Percentiles rank a stretch among this genome's conserved stretches.
Conservation (phyloP, 805 yeast genomes). For the Teunomyces kruisii region DNA sequence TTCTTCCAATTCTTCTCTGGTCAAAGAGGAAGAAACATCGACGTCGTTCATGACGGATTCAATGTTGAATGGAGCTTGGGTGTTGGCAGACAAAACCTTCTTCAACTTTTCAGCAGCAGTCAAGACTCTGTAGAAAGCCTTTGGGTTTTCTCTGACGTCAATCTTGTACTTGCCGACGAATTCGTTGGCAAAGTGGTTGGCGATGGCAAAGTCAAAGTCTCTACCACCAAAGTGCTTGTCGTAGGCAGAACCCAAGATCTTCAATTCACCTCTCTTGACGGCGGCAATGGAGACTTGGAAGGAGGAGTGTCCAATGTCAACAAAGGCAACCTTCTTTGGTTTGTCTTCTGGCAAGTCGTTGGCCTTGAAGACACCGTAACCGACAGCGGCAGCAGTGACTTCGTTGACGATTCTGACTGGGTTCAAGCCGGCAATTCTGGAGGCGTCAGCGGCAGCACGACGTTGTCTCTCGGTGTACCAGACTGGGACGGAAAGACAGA, state of each 20-base stretch:
- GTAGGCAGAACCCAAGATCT: constrained; percentile 86
- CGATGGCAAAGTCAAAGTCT: constrained; percentile 89
- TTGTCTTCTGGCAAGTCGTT: constrained; percentile 93
- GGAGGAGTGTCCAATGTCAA: constrained; percentile 96
- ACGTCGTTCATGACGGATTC: constrained; percentile 97
- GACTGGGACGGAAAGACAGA: constrained; percentile 91
- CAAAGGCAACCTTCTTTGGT: constrained; percentile 85
- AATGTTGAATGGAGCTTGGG: constrained; percentile 89
- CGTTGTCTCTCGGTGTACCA: constrained; percentile 98
- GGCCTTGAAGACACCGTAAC: constrained; percentile 96
- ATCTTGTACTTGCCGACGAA: constrained; percentile 91
- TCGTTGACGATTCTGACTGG: constrained; percentile 98
- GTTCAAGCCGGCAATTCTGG: constrained; percentile 93
- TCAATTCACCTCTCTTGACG: constrained; percentile 94
- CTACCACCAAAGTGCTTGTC: constrained; percentile 99
- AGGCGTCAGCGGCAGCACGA: constrained; percentile 94
- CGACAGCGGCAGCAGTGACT: constrained; percentile 97
- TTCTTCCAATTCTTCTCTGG: constrained; percentile 92
- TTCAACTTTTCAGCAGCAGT: constrained; percentile 90
- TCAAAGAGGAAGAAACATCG: constrained; percentile 85
- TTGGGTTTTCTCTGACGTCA: constrained; percentile 85
- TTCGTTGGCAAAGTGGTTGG: constrained; percentile 92
- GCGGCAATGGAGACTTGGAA: constrained; percentile 88
- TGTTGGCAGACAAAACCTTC: constrained; percentile 95
- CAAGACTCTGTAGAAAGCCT: constrained; percentile 91